phyloP scores from a whole-genome alignment of 164 flowering plant species.

The Macadamia tetraphylla region DNA sequence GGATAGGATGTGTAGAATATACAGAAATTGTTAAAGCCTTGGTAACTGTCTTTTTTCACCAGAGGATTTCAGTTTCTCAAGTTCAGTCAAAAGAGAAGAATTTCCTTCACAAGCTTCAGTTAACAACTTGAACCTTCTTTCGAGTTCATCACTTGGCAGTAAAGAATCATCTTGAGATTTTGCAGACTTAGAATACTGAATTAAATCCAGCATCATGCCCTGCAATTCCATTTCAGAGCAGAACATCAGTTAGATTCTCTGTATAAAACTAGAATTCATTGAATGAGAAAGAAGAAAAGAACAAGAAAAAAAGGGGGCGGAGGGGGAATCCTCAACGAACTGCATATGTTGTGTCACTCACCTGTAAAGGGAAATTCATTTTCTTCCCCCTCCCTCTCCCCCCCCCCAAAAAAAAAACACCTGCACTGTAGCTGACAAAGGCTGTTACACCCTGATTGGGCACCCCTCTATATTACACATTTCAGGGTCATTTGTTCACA shows the following conservation, averaged over 20 bases:
- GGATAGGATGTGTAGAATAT: no score
- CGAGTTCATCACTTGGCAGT: constrained; percentile 17
- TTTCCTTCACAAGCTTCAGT: constrained; percentile 67
- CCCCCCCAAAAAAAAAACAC: no score
- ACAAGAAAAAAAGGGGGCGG: neutral
- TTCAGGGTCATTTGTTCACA: no score
- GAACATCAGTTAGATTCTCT: neutral
- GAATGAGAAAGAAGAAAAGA: neutral
- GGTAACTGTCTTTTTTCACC: neutral
- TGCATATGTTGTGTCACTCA: no score
- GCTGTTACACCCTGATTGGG: neutral
- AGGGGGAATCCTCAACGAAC: no score
- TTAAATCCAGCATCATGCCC: constrained; percentile 62
- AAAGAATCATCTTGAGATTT: constrained; percentile 13
- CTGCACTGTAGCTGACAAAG: no score
- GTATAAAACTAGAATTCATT: neutral
- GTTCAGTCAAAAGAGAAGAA: constrained; percentile 40
- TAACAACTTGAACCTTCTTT: constrained; percentile 42
- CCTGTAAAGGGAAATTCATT: no score
- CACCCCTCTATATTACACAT: neutral
- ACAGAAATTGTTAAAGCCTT: no score
- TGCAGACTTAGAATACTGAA: constrained; percentile 32
- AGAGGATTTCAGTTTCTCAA: constrained; percentile 48
- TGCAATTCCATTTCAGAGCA: constrained; percentile 23
- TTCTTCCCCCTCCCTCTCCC: no score